Conservation (phyloP, 139 green algal genomes). For the Volvox africanus region DNA sequence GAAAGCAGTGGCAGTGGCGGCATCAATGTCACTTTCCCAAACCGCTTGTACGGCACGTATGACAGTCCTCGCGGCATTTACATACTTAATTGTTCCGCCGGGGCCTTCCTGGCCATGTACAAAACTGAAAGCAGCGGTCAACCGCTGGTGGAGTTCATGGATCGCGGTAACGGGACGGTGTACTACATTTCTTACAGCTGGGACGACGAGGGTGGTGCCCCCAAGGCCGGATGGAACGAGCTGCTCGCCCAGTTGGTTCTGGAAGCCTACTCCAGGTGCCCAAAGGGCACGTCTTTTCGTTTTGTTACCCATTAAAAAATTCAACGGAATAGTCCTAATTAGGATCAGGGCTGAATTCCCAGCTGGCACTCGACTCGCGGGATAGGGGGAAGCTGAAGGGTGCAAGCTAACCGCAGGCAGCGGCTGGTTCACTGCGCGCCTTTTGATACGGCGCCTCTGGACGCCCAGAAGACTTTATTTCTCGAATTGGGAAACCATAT, state of each 20-base stretch:
- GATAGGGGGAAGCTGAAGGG: too few relatives aligned
- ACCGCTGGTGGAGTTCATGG: not conserved
- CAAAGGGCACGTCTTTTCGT: too few relatives aligned
- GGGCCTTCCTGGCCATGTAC: not conserved
- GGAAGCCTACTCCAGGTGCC: constrained; percentile 37
- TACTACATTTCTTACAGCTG: constrained; percentile 31
- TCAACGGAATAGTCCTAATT: too few relatives aligned
- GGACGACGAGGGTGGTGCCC: constrained; percentile 34
- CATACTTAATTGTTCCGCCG: constrained; percentile 5
- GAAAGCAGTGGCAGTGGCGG: not conserved
- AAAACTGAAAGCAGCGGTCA: not conserved
- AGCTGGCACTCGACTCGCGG: too few relatives aligned
- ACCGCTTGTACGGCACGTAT: not conserved
- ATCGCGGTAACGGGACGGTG: not conserved
- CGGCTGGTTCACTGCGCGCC: too few relatives aligned
- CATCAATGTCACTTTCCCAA: not conserved
- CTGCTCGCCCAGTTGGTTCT: not conserved
- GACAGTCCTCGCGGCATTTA: constrained; percentile 5
- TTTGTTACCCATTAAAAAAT: too few relatives aligned
- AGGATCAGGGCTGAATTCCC: too few relatives aligned
- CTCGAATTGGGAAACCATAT: too few relatives aligned
- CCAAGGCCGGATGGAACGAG: not conserved
- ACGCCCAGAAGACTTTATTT: too few relatives aligned
- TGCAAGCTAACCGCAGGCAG: too few relatives aligned
- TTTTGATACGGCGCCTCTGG: too few relatives aligned